Base-by-base conservation (phyloP, 2,329 filamentous ascomycete genomes). In the Alternaria novae-zelandiae region DNA sequence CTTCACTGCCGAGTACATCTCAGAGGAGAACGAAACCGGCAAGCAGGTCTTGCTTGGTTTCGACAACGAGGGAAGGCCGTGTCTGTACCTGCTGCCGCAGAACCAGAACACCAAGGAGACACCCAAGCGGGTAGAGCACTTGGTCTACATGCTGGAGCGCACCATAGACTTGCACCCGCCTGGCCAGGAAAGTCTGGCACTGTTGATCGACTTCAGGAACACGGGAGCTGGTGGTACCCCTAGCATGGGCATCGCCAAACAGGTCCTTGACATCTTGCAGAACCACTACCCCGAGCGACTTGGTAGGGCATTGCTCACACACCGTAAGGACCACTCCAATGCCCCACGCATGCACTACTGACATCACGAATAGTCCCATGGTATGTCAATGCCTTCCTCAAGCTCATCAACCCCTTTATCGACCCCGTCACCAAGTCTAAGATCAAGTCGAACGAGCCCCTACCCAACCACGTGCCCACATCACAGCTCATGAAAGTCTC, bases 391-490 rank as follows among this genome's bases (percentile, higher is more conserved):
- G 92, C 92, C 54, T 99, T 99, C 86, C 97, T 98, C 86, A 97
- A 97, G 82, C 84, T 97, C 73, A 94, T 99, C 82, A 94, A 89
- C 5, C 94, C 95, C 43, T 97, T 99, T 82, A 97, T 99, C 82
- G 96, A 99, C 81, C 96, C 96, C 8, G 84, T 94, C 73, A 99
- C 96, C 10, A 89, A 92, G 62, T 90, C 96, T 76, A 99, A 99
- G 85, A 90, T 99, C 83, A 96, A 96, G 83, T 97, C 97, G 86
- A 97, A 98, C 84, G 94, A 97, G 80, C 91, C 96, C 77, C 90
- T 97, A 84, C 86, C 86, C 70, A 85, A 91, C 70, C 93, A 94
- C 78, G 91, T 99, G 20, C 94, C 94, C 6, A 81, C 89, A 8
- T 86, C 90, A 73, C 95, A 98, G 79, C 87, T 99, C 57, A 91